These are phyloP conservation scores for Solioccasus polychromus DNA, from an alignment of 768 basidiomycete genomes.

Conservation along the genomic window DNA sequence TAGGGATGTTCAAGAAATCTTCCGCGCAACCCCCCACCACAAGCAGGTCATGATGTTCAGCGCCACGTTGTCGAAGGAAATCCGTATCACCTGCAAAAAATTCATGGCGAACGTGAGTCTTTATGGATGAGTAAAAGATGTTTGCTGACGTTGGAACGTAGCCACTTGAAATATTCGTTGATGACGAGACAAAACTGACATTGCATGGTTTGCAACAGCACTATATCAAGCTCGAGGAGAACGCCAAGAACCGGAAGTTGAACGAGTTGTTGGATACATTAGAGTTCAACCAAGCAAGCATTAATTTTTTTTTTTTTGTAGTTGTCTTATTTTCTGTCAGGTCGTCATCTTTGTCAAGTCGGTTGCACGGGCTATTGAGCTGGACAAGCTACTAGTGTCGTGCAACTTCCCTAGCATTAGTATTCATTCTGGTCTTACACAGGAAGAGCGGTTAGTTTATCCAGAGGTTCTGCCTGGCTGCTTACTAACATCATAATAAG, in stretches of 20 bases:
- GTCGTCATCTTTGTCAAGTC: conserved; percentile 99
- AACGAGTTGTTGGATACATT: conserved; percentile 94
- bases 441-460: conserved; percentile 86
- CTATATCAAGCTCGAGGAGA: conserved; percentile 95
- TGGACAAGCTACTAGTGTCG: conserved; percentile 92
- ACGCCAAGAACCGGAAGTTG: conserved; percentile 92
- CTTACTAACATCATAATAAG: conserved; percentile 39
- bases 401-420: conserved; percentile 99
- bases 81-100: conserved; percentile 97
- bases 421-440: conserved; percentile 91
- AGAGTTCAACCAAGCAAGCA: conserved; percentile 92
- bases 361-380: conserved; percentile 91
- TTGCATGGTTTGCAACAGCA: conserved; percentile 98
- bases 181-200: conserved; percentile 98
- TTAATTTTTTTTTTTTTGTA: not conserved
- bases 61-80: conserved; percentile 95
- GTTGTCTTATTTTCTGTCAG: conserved; percentile 43
- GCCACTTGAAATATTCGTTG: conserved; percentile 99
- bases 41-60: conserved; percentile 99
- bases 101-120: conserved; percentile 95
- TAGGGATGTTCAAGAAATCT: conserved; percentile 99
- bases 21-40: conserved; percentile 97
- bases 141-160: conserved; percentile 29
- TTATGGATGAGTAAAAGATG: not conserved
- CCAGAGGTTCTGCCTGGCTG: not conserved